These are phyloP conservation scores for Tolypocladium tundrense DNA, from an alignment of 2,329 filamentous ascomycete species.

Conservation along the genomic window DNA sequence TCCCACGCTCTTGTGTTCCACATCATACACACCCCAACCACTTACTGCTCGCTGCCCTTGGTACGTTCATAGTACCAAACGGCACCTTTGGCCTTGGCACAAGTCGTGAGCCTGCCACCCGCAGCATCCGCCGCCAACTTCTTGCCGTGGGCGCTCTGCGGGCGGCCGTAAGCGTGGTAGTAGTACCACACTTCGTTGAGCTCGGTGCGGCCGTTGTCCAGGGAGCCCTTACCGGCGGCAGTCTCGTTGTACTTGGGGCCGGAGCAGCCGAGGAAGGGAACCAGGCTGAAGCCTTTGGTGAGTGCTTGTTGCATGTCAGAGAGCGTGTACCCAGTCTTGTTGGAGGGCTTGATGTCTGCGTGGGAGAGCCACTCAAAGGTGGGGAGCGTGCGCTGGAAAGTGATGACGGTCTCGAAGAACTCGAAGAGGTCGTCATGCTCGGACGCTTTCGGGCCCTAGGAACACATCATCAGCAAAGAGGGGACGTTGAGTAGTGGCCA, in stretches of 20 bases:
- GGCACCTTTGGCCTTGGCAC: conserved; percentile 41
- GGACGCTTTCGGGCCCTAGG: conserved; percentile 38
- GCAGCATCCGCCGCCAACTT: conserved; percentile 32
- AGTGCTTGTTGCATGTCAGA: conserved; percentile 40
- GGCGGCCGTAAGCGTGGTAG: conserved; percentile 45
- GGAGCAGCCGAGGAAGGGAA: conserved; percentile 51
- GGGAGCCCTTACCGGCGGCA: conserved; percentile 39
- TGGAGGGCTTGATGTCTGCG: conserved; percentile 45
- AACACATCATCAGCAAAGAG: no score
- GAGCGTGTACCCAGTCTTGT: conserved; percentile 46
- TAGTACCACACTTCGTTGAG: conserved; percentile 59
- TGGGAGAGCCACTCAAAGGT: conserved; percentile 50
- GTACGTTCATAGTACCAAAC: conserved; percentile 45
- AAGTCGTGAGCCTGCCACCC: conserved; percentile 40
- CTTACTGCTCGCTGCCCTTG: conserved; percentile 13
- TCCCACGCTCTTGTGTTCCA: background rate
- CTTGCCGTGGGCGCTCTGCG: conserved; percentile 39
- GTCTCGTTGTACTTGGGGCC: conserved; percentile 53
- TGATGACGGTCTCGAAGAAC: conserved; percentile 50
- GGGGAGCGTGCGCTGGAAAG: conserved; percentile 47
- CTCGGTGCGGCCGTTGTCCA: conserved; percentile 46
- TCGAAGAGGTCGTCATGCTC: conserved; percentile 50
- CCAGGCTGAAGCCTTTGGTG: conserved; percentile 35
- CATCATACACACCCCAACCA: background rate
- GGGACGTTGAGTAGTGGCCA: background rate